Percentiles rank a stretch among this genome's conserved stretches.
Conservation (phyloP, 2,329 filamentous ascomycete genomes). For the Lasiodiplodia hormozganensis region DNA sequence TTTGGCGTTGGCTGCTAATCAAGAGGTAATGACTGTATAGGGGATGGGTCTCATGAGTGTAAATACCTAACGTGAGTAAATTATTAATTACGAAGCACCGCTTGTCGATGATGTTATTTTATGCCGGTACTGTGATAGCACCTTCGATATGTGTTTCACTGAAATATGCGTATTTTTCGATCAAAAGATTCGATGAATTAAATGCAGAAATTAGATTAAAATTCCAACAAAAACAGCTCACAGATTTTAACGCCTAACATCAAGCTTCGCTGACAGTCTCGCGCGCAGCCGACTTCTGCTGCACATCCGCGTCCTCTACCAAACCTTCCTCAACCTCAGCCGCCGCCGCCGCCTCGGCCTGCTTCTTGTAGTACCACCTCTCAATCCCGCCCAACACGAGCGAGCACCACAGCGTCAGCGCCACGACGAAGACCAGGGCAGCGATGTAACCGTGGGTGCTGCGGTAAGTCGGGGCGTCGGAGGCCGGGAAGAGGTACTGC, state of each 20-base stretch:
- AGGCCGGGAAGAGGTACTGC: slow-evolving; percentile 31
- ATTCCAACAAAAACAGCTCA: not conserved
- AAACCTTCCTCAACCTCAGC: not conserved
- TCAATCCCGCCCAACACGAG: slow-evolving; percentile 14
- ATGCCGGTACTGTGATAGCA: not conserved
- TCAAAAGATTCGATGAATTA: not conserved
- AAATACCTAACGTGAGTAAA: not conserved
- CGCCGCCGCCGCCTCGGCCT: not conserved
- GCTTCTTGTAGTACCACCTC: slow-evolving; percentile 14
- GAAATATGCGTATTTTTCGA: not conserved
- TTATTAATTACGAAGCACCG: not conserved
- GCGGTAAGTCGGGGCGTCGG: slow-evolving; percentile 28
- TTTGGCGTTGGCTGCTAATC: slow-evolving; percentile 36
- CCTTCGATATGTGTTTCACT: not conserved
- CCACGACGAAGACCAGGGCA: slow-evolving; percentile 31
- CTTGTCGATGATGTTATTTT: not conserved
- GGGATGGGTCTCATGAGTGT: not conserved
- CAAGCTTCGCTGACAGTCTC: slow-evolving; percentile 3
- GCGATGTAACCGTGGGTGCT: slow-evolving; percentile 28
- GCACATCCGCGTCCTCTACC: not conserved
- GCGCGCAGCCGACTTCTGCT: not conserved
- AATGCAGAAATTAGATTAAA: not conserved
- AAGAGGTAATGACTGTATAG: not conserved
- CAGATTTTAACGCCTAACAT: not conserved
- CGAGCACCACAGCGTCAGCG: slow-evolving; percentile 30